phyloP scores from a whole-genome alignment of 805 yeast genomes.

The Kodamaea nitidulidarum region DNA sequence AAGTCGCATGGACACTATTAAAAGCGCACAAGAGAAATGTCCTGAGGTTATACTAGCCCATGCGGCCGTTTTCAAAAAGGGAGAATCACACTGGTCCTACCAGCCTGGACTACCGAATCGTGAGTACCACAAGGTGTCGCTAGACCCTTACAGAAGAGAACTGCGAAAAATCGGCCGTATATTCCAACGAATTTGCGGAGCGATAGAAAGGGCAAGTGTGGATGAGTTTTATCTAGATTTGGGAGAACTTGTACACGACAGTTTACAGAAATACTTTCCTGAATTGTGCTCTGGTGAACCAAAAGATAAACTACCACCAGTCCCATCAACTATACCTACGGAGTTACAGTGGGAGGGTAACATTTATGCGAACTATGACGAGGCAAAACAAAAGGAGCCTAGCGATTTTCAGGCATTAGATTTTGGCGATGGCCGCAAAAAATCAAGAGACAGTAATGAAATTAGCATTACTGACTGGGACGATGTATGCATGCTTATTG shows the following conservation, averaged over 20 bases:
- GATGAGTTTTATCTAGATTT: conserved; percentile 90
- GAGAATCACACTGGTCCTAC: conserved; percentile 81
- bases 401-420: neutral
- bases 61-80: conserved; percentile 89
- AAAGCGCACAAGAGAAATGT: conserved; percentile 69
- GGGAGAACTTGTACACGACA: conserved; percentile 56
- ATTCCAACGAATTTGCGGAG: conserved; percentile 56
- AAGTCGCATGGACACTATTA: conserved; percentile 67
- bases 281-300: conserved; percentile 20
- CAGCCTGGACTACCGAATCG: conserved; percentile 56
- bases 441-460: too few relatives aligned
- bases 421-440: too few relatives aligned
- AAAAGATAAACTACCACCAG: conserved; percentile 37
- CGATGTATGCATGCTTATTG: conserved; percentile 66
- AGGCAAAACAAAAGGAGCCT: neutral
- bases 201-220: conserved; percentile 90
- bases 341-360: conserved; percentile 31
- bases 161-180: conserved; percentile 72
- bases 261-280: conserved; percentile 47
- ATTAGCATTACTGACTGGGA: conserved; percentile 55
- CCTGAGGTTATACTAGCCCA: conserved; percentile 77
- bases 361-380: conserved; percentile 4
- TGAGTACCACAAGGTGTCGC: conserved; percentile 70
- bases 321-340: conserved; percentile 37
- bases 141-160: conserved; percentile 89